Evolutionary conservation across 108 stramenopile genomes (phyloP), one percentile per base, ranked within the genome.

Genomic region (Skeletonema tropicum): DNA sequence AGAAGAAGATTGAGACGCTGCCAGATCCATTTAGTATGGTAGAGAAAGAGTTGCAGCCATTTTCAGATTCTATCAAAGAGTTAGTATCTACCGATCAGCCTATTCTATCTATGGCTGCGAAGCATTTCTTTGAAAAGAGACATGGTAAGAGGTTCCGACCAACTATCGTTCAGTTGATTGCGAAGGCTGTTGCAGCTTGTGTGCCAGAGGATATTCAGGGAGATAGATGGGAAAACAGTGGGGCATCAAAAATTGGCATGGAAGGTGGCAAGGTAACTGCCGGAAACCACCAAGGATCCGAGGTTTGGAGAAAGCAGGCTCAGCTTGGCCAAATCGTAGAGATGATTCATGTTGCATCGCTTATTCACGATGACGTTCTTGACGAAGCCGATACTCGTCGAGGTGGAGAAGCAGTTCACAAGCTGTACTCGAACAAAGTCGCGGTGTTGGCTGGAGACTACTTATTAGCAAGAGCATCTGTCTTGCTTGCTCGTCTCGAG

Each of bases 381-480:
- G 98, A 98, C 63, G 98, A 98, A 84, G 97, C 98, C 61, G 97
- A 98, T 30, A 97, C 95, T 25, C 88, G 98, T 39, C 79, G 98
- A 23, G 98, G 98, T 10, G 98, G 97, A 17, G 90, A 94, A 78
- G 96, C 97, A 13, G 97, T 98, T 6, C 98, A 98, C 88, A 97
- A 97, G 86, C 88, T 98, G n/a, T 98, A 97, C 68, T 96, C 96
- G 36, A 98, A 98, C 86, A 98, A 98, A 83, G 98, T 98, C 39
- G 98, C 98, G 0, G 97, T 98, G 14, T 84, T 98, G n/a, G 97
- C 97, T n/a, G 98, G 98, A 7, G 98, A 98, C 70, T 98, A 97
- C 75, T 79, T 98, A 0, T 70, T 98, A 4, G 98, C 97, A 14
- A 71, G 97, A 6, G 98, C 98, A 10, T 97, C 97, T 52, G 96